These are phyloP conservation scores for Gentiana straminea DNA, from an alignment of 257 asterid genomes.

Conservation along the genomic window DNA sequence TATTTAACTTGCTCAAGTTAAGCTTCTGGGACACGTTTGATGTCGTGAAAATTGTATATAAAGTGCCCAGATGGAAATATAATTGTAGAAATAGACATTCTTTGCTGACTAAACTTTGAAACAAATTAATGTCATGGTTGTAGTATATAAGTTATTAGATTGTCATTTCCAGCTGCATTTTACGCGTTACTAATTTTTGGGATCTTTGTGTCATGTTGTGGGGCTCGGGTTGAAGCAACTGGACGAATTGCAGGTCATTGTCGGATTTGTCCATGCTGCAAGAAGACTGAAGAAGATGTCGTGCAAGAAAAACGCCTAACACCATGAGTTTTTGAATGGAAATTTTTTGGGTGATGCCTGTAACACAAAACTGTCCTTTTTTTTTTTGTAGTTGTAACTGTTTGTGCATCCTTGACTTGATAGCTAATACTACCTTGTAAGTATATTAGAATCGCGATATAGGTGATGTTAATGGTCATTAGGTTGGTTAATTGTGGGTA, in stretches of 20 bases:
- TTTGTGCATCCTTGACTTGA: not conserved
- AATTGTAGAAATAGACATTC: not conserved
- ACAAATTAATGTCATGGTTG: no score
- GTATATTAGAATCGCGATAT: not conserved
- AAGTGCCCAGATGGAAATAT: not conserved
- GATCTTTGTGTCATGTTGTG: not conserved
- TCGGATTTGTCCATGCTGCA: constrained; percentile 75
- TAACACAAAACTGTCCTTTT: not conserved
- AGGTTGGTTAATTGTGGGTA: constrained; percentile 13
- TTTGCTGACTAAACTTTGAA: no score
- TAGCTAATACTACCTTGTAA: constrained; percentile 2
- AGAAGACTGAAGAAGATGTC: constrained; percentile 61
- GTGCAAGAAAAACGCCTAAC: constrained; percentile 38
- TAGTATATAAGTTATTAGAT: no score
- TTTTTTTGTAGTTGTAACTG: constrained; percentile 6
- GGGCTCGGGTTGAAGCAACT: constrained; percentile 39
- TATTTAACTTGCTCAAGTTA: not conserved
- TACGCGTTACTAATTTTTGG: not conserved
- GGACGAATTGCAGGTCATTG: constrained; percentile 85
- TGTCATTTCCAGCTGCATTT: no score
- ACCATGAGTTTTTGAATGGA: constrained; percentile 6
- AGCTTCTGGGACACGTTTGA: not conserved
- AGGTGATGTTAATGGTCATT: no score
- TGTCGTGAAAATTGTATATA: not conserved
- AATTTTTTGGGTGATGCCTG: constrained; percentile 8